These are phyloP conservation scores for Phytopythium vexans DNA, from an alignment of 352 stramenopile genomes.

Conservation along the genomic window DNA sequence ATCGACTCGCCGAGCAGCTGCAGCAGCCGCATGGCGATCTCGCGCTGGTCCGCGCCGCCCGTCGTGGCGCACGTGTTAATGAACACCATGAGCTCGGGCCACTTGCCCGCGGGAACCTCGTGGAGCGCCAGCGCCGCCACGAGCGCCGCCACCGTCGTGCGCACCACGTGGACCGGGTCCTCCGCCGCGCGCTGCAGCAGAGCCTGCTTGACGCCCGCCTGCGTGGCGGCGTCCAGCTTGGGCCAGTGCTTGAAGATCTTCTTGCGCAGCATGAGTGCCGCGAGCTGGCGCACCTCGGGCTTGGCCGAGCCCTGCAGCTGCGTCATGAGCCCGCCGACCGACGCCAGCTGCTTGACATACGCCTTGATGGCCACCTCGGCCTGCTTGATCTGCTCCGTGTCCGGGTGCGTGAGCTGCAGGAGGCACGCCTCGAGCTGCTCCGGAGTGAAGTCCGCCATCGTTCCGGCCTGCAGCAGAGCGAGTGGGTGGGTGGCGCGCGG, in stretches of 20 bases:
- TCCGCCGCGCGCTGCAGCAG: slow-evolving; percentile 82
- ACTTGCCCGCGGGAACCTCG: slow-evolving; percentile 71
- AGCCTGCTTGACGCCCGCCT: slow-evolving; percentile 84
- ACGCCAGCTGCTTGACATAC: slow-evolving; percentile 89
- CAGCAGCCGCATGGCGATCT: slow-evolving; percentile 93
- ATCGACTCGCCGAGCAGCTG: slow-evolving; percentile 93
- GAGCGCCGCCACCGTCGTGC: slow-evolving; percentile 78
- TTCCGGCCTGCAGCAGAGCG: slow-evolving; percentile 2
- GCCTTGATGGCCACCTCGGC: slow-evolving; percentile 91
- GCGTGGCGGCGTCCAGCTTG: slow-evolving; percentile 82
- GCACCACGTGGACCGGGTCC: slow-evolving; percentile 88
- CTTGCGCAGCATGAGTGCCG: slow-evolving; percentile 92
- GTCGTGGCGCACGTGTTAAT: slow-evolving; percentile 88
- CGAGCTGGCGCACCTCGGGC: slow-evolving; percentile 88
- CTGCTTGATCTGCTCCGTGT: slow-evolving; percentile 95
- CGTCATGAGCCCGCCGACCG: slow-evolving; percentile 86
- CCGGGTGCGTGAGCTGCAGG: slow-evolving; percentile 90
- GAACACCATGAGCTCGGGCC: slow-evolving; percentile 94
- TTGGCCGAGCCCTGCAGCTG: slow-evolving; percentile 82
- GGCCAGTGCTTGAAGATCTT: slow-evolving; percentile 92
- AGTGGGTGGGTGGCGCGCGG: not conserved
- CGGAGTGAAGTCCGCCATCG: slow-evolving; percentile 75
- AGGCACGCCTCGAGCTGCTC: slow-evolving; percentile 86
- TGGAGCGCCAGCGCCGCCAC: slow-evolving; percentile 83
- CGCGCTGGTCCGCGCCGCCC: slow-evolving; percentile 78